Base-by-base conservation (phyloP, 176 grass and related monocot species). In the Bonia amplexicaulis region DNA sequence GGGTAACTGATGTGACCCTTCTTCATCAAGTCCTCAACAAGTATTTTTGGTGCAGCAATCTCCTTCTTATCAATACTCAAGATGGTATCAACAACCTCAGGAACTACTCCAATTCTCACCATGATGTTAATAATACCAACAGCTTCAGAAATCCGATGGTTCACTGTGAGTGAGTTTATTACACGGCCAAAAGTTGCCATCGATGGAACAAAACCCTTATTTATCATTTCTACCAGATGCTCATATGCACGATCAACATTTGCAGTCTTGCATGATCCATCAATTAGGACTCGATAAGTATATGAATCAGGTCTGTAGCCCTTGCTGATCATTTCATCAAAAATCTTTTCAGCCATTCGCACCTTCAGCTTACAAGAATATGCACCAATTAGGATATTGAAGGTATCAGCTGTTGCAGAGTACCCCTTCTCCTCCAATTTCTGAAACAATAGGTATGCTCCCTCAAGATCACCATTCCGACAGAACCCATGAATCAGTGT, bases 31-130 rank as follows among this genome's bases (percentile, higher is more conserved):
- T 98, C 96, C 79, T 98, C 96, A 62, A 98, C 91, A 82, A 98
- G 87, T 87, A 98, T 93, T 88, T 98, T 98, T 54, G 96, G 96
- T 78, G 93, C 91, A 66, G 96, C 95, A 82, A 98, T 92, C 80
- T 95, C 86, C 87, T 88, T 98, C 79, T 95, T 98, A 85, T 98
- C 91, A 85, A 80, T 53, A 87, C 89, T 98, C 51, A 89, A 84
- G 57, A 98, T 98, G 77, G 93, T 93, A 82, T 91, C 62, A 51
- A 98, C 91, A 45, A 92, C 73, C 20, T 92, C 90, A 58, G 96
- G 96, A 78, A 93, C 80, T 68, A 91, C 83, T 66, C 90, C 93
- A 59, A 82, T 89, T 53, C 69, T 86, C 66, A 98, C 89, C 96
- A 98, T 98, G 65, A 71, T 85, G 79, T 83, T 77, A 87, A 98